Conservation (phyloP, 2,329 filamentous ascomycete genomes). For the Trichoderma hamatum region DNA sequence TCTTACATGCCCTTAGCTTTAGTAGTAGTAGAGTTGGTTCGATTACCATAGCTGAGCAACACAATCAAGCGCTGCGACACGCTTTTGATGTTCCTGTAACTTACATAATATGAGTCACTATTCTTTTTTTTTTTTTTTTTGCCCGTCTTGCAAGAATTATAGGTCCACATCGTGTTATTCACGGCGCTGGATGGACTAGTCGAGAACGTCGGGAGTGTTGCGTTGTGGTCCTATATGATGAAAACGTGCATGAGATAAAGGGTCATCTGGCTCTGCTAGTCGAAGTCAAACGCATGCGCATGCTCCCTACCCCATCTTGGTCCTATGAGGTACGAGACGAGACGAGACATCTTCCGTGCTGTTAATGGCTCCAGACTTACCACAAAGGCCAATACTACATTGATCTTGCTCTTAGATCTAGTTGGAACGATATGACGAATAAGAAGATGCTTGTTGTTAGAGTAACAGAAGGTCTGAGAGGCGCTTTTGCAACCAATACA, state of each 20-base stretch:
- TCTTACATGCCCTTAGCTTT: not conserved
- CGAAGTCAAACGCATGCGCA: conserved; percentile 24
- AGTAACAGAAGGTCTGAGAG: not conserved
- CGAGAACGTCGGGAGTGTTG: conserved; percentile 22
- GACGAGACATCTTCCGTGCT: conserved; percentile 17
- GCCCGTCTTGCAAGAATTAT: not conserved
- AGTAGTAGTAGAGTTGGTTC: not conserved
- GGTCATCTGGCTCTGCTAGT: conserved; percentile 27
- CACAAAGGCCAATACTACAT: not conserved
- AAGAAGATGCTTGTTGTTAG: not conserved
- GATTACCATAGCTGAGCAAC: not conserved
- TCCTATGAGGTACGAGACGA: conserved; percentile 21
- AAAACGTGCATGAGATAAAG: conserved; percentile 24
- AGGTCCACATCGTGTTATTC: conserved; percentile 12
- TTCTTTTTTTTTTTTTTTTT: not conserved
- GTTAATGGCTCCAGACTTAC: not conserved
- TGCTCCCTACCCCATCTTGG: conserved; percentile 1
- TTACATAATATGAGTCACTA: not conserved
- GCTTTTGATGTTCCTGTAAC: not conserved
- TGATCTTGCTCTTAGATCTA: not conserved
- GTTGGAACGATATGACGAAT: conserved; percentile 4
- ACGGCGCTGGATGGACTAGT: conserved; percentile 18
- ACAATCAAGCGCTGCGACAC: not conserved
- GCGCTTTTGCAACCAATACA: not conserved
- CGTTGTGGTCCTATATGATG: conserved; percentile 23